These are phyloP conservation scores for Fusarium multiceps DNA, from an alignment of 2,329 filamentous ascomycete genomes.

Conservation along the genomic window DNA sequence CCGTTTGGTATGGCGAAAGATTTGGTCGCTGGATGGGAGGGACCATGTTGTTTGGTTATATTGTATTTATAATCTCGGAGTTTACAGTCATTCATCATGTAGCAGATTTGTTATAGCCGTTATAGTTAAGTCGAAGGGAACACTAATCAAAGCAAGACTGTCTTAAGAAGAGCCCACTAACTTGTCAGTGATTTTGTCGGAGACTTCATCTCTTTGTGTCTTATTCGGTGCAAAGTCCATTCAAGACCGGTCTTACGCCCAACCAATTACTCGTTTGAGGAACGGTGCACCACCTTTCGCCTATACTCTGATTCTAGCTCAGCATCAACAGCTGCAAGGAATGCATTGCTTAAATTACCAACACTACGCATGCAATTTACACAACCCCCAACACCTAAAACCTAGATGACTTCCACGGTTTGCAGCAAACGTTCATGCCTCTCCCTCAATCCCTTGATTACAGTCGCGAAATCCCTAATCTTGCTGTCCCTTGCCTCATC, in stretches of 20 bases:
- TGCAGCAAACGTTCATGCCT: background rate
- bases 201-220: too few relatives aligned
- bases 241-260: too few relatives aligned
- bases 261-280: too few relatives aligned
- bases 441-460: background rate
- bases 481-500: background rate
- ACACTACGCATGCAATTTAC: too few relatives aligned
- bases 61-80: background rate
- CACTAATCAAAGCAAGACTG: background rate
- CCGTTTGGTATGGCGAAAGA: background rate
- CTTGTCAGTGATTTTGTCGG: too few relatives aligned
- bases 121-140: accelerated
- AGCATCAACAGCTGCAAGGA: too few relatives aligned
- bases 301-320: too few relatives aligned
- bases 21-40: background rate
- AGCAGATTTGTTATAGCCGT: accelerated
- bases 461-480: background rate
- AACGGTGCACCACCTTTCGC: too few relatives aligned
- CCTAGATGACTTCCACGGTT: background rate
- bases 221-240: too few relatives aligned
- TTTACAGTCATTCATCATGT: background rate
- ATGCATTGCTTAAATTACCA: too few relatives aligned
- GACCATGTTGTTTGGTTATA: background rate
- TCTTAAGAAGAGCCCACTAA: too few relatives aligned
- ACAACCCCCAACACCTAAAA: background rate